Conservation (phyloP, 2,329 filamentous ascomycete genomes). For the Sclerotiophoma versabilis region DNA sequence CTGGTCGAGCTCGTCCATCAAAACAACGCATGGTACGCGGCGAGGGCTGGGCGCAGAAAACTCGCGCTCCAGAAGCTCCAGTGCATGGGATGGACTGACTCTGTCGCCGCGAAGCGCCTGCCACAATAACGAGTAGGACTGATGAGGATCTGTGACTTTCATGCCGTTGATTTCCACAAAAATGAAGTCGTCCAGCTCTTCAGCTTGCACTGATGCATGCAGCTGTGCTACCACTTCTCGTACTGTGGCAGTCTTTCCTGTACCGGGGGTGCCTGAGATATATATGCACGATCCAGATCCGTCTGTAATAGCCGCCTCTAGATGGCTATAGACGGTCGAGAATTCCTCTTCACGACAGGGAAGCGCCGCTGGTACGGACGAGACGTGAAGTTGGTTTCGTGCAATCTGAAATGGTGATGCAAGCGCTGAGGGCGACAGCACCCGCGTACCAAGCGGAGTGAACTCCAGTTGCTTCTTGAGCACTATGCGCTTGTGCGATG, state of each 20-base stretch:
- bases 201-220: conserved; percentile 83
- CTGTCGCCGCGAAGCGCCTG: conserved; percentile 93
- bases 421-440: conserved; percentile 78
- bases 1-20: conserved; percentile 99
- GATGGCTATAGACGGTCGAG: conserved; percentile 86
- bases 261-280: conserved; percentile 97
- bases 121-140: conserved; percentile 95
- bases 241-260: conserved; percentile 96
- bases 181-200: conserved; percentile 97
- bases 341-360: conserved; percentile 95
- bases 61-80: conserved; percentile 89
- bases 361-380: conserved; percentile 85
- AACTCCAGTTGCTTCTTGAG: conserved; percentile 93
- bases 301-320: conserved; percentile 92
- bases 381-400: conserved; percentile 87
- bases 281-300: conserved; percentile 97
- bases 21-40: conserved; percentile 90
- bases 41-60: conserved; percentile 91
- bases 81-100: conserved; percentile 87
- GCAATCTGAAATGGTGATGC: conserved; percentile 92
- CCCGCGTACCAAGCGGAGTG: conserved; percentile 89
- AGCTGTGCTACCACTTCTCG: conserved; percentile 91
- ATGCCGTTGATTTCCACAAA: conserved; percentile 99
- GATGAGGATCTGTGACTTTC: conserved; percentile 98
- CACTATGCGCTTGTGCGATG: conserved; percentile 71